A percentile compares a stretch with the other conserved stretches of the same genome.
Evolutionary conservation across 208 protist genomes (phyloP).

Genomic region (Phytomonas sp.): DNA sequence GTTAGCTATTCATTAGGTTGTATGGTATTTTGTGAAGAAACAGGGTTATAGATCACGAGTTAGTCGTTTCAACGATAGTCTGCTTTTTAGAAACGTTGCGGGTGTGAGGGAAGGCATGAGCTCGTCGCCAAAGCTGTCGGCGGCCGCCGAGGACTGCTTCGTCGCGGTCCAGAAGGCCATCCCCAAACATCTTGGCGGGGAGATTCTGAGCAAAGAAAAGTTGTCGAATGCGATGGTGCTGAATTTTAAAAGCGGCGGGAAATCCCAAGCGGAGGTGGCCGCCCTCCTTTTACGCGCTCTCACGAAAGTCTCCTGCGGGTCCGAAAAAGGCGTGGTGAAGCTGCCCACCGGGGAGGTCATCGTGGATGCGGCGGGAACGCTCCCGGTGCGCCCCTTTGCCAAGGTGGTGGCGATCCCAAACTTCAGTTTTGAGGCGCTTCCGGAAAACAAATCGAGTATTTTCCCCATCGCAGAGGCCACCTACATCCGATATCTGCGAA

Average conservation of each 20-base stretch:
- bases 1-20: constrained; percentile 9
- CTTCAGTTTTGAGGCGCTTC: constrained; percentile 72
- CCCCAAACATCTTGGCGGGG: constrained; percentile 44
- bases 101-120: not conserved
- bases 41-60: not conserved
- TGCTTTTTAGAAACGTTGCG: no score
- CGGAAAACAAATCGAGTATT: constrained; percentile 40
- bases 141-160: constrained; percentile 46
- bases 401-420: constrained; percentile 37
- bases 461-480: constrained; percentile 70
- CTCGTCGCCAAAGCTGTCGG: constrained; percentile 14
- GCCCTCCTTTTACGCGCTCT: constrained; percentile 47
- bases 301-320: constrained; percentile 66
- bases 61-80: no score
- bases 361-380: constrained; percentile 36
- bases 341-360: constrained; percentile 44
- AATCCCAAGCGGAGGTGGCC: constrained; percentile 32
- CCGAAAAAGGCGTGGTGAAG: constrained; percentile 56
- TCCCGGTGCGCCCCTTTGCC: constrained; percentile 35
- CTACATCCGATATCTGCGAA: constrained; percentile 67
- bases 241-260: constrained; percentile 22
- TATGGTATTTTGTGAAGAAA: not conserved
- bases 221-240: constrained; percentile 23
- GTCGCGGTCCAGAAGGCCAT: constrained; percentile 45
- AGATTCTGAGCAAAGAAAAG: constrained; percentile 6